These are phyloP conservation scores for Hypoxylon sp. DNA, from an alignment of 2,329 filamentous ascomycete genomes.

Conservation along the genomic window DNA sequence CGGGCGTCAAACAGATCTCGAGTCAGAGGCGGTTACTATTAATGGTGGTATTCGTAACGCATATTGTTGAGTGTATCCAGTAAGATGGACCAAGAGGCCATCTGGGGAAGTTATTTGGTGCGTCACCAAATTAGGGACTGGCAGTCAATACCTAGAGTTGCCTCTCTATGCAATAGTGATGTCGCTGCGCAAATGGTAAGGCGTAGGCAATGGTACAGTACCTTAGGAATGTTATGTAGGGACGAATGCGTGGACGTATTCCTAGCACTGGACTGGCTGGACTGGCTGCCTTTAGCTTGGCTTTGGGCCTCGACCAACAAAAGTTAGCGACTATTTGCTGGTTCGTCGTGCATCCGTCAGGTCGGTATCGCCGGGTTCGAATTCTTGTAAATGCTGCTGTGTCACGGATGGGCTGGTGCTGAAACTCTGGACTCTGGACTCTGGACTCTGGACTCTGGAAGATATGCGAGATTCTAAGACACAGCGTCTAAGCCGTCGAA, in stretches of 20 bases:
- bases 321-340: conserved; percentile 19
- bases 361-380: conserved; percentile 31
- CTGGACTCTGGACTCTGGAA: neutral
- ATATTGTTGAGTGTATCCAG: conserved; percentile 35
- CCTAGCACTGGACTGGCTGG: conserved; percentile 8
- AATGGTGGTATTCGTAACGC: conserved; percentile 28
- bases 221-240: conserved; percentile 27
- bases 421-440: neutral
- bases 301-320: conserved; percentile 14
- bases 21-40: conserved; percentile 11
- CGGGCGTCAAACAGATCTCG: conserved; percentile 10
- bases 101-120: conserved; percentile 24
- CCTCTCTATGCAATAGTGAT: neutral
- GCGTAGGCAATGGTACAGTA: conserved; percentile 2
- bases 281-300: conserved; percentile 19
- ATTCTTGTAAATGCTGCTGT: conserved; percentile 14
- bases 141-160: neutral
- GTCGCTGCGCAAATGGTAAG: neutral
- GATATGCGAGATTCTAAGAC: conserved; percentile 7
- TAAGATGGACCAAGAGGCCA: conserved; percentile 28
- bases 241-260: conserved; percentile 22
- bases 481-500: conserved; percentile 5
- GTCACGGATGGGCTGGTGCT: conserved; percentile 12
- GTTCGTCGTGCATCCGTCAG: conserved; percentile 15
- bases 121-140: conserved; percentile 12